phyloP scores from a whole-genome alignment of 2,329 filamentous ascomycete genomes.

The Bipolaris bicolor region DNA sequence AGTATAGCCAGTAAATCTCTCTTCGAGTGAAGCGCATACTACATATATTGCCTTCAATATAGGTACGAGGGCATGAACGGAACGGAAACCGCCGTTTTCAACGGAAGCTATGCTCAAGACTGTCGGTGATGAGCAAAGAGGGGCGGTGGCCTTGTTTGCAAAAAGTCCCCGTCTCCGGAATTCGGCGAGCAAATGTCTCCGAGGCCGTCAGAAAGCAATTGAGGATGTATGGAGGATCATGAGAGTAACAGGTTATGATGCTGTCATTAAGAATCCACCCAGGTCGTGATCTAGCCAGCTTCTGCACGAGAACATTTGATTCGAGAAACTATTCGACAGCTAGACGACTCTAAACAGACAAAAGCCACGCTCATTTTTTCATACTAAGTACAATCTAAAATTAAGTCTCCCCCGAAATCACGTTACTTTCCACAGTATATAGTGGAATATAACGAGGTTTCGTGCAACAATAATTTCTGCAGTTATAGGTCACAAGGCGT shows the following conservation, averaged over 20 bases:
- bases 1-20: conserved; percentile 1
- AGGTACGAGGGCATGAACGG: conserved; percentile 4
- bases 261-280: background rate
- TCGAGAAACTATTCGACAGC: background rate
- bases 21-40: conserved; percentile 5
- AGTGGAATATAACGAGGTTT: no score
- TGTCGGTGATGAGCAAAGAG: background rate
- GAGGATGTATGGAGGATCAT: background rate
- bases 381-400: no score
- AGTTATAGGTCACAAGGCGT: no score
- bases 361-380: no score
- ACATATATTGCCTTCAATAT: conserved; percentile 17
- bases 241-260: background rate
- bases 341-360: background rate
- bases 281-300: background rate
- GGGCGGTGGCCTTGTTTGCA: background rate
- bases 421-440: no score
- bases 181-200: conserved; percentile 5
- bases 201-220: background rate
- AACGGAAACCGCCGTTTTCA: background rate
- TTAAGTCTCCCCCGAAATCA: no score
- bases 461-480: no score
- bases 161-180: conserved; percentile 9
- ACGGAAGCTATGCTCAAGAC: background rate
- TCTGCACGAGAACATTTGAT: background rate